Evolutionary conservation across 2,329 filamentous ascomycete genomes (phyloP), one percentile per base, ranked within the genome.

Genomic region (Aspergillus phoenicis): DNA sequence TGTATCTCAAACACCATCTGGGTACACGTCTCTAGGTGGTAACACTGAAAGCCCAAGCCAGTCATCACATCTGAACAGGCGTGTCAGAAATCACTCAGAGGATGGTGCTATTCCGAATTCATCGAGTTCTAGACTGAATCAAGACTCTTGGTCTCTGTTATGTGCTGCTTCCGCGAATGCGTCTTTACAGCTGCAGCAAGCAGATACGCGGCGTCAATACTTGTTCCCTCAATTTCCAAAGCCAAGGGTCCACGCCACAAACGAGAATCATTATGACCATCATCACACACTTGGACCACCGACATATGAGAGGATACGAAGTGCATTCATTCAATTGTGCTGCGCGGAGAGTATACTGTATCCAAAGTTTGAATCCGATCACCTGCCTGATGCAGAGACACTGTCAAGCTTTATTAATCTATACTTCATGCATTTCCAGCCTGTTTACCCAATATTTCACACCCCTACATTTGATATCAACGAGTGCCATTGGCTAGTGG

Each of bases 381-480:
- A 54, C 30, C 77, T 78, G 22, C 76, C 74, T 2, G 58, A 56
- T 8, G 58, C 61, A 15, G 60, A 69, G 20, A 49, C 64, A 8
- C 60, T 78, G 55, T 73, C 68, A 22, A 58, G 55, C 20, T 78
- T 76, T 45, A 62, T 80, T 48, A 48, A 60, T n/a, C 67, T 70
- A 22, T 81, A 76, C 63, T 74, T 78, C 24, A 68, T 73, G 41
- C 71, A 73, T 47, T 80, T 80, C 33, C 75, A 80, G 45, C 64
- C 72, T 2, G 72, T 75, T 52, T 77, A 79, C 52, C 79, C 79
- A 6, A 73, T 80, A 28, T 62, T 79, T 36, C 78, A 80, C 62
- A 63, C 66, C 47, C 61, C 74, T 43, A 75, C 74, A 5, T 77
- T 80, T 58, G 64, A 77, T 53, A 63, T 70, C 4, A 75, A 75